Evolutionary conservation across 164 flowering plant genomes (phyloP).

Genomic region (Brasenia schreberi): DNA sequence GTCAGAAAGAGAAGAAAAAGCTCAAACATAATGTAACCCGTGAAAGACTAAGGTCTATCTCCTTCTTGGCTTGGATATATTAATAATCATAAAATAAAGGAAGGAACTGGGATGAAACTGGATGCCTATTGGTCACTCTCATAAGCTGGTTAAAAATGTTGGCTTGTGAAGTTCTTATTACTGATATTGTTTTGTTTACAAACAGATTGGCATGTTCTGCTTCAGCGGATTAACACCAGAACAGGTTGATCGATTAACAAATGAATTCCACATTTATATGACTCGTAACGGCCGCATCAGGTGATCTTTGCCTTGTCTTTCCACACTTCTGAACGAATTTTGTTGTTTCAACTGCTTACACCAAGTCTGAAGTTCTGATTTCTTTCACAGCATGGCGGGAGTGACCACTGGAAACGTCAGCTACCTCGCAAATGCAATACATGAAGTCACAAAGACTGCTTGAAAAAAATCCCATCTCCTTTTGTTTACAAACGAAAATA

Average conservation of each 20-base stretch:
- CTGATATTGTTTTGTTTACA: conserved; percentile 1
- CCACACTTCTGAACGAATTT: background rate
- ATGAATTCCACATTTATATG: conserved; percentile 82
- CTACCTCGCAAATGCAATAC: conserved; percentile 87
- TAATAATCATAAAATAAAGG: too few species aligned
- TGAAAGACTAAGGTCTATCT: too few species aligned
- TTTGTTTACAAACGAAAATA: background rate
- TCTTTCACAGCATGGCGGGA: conserved; percentile 77
- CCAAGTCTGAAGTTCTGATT: background rate
- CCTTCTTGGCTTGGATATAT: too few species aligned
- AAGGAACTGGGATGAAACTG: too few species aligned
- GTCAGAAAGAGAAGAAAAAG: too few species aligned
- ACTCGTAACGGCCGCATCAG: conserved; percentile 97
- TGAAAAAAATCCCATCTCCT: conserved; percentile 7
- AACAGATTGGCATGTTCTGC: conserved; percentile 97
- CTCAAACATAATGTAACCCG: too few species aligned
- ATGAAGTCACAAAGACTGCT: conserved; percentile 68
- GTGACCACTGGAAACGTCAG: conserved; percentile 76
- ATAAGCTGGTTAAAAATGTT: too few species aligned
- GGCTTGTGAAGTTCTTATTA: too few species aligned
- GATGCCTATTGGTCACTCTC: too few species aligned
- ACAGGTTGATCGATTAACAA: conserved; percentile 82
- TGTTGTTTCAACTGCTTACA: background rate
- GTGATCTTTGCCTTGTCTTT: conserved; percentile 17
- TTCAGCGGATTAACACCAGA: conserved; percentile 91